Evolutionary conservation across 2,329 filamentous ascomycete genomes (phyloP).

Genomic region (Claviceps citrina): DNA sequence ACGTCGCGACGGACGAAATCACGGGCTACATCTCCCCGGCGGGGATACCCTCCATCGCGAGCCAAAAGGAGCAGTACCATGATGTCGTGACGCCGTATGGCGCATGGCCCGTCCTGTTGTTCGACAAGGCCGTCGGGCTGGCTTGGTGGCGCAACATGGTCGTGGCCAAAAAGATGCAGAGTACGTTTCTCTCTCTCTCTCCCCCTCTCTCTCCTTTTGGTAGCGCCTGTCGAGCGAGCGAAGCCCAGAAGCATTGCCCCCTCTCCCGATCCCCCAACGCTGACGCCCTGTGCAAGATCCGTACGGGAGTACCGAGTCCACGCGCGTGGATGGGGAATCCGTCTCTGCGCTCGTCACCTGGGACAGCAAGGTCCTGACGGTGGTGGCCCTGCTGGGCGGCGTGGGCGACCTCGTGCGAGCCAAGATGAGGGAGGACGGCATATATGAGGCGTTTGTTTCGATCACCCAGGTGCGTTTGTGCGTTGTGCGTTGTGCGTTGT

Average conservation of each 20-base stretch:
- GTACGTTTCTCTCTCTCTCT: no score
- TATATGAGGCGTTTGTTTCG: conserved; percentile 22
- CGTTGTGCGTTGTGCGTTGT: no score
- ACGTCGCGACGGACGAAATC: conserved; percentile 20
- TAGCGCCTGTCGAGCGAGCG: no score
- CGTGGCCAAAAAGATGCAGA: conserved; percentile 28
- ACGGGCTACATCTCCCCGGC: conserved; percentile 26
- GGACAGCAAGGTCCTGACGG: conserved; percentile 29
- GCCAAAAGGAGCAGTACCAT: conserved; percentile 23
- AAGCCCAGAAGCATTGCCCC: no score
- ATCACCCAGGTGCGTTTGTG: conserved; percentile 18
- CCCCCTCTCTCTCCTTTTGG: no score
- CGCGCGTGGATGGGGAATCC: conserved; percentile 22
- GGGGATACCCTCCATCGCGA: conserved; percentile 25
- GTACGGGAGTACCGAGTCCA: conserved; percentile 24
- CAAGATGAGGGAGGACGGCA: conserved; percentile 21
- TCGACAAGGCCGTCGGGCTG: conserved; percentile 23
- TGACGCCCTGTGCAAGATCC: conserved; percentile 13
- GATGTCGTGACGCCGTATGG: conserved; percentile 27
- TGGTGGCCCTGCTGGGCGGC: conserved; percentile 23
- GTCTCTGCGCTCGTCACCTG: conserved; percentile 26
- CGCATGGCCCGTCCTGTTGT: conserved; percentile 22
- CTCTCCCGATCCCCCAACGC: no score
- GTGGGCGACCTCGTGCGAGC: conserved; percentile 22
- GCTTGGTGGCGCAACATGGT: conserved; percentile 30